Evolutionary conservation across 192 early-diverging fungal species (phyloP).

Genomic region (Gonapodya sp.): DNA sequence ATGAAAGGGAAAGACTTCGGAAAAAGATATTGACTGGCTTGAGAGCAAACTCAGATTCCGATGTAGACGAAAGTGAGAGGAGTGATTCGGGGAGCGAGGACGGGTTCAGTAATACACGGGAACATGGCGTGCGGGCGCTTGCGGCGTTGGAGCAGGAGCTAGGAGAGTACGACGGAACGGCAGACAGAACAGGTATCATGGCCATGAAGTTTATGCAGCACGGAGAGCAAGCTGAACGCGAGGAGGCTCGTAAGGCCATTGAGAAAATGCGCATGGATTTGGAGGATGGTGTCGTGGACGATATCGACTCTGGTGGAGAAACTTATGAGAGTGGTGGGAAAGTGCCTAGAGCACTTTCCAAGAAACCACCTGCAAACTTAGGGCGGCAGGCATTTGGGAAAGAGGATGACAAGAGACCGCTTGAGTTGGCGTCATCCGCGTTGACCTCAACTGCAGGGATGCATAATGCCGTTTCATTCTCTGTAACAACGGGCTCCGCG

Average conservation of each 20-base stretch:
- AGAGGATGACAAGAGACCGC: not conserved
- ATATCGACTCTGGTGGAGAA: slow-evolving; percentile 6
- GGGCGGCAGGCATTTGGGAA: slow-evolving; percentile 13
- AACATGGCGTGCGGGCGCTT: slow-evolving; percentile 37
- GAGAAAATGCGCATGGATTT: slow-evolving; percentile 15
- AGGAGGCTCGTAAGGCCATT: slow-evolving; percentile 11
- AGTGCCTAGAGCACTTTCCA: not conserved
- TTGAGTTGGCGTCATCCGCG: not conserved
- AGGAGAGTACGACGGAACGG: slow-evolving; percentile 27
- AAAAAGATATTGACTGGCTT: slow-evolving; percentile 62
- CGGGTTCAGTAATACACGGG: slow-evolving; percentile 23
- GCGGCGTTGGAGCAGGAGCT: slow-evolving; percentile 38
- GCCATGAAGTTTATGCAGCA: slow-evolving; percentile 99
- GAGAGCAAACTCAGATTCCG: slow-evolving; percentile 47
- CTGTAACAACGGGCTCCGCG: not conserved
- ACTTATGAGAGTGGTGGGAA: not conserved
- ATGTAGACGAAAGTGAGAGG: slow-evolving; percentile 23
- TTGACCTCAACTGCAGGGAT: not conserved
- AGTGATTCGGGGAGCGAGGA: slow-evolving; percentile 35
- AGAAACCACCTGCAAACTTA: not conserved
- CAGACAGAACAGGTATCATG: slow-evolving; percentile 68
- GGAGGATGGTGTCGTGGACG: slow-evolving; percentile 1
- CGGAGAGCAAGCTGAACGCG: slow-evolving; percentile 26
- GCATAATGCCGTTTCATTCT: not conserved
- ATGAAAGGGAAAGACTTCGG: not conserved